These are phyloP conservation scores for Trichoderma sp. DNA, from an alignment of 2,329 filamentous ascomycete species.

Conservation along the genomic window DNA sequence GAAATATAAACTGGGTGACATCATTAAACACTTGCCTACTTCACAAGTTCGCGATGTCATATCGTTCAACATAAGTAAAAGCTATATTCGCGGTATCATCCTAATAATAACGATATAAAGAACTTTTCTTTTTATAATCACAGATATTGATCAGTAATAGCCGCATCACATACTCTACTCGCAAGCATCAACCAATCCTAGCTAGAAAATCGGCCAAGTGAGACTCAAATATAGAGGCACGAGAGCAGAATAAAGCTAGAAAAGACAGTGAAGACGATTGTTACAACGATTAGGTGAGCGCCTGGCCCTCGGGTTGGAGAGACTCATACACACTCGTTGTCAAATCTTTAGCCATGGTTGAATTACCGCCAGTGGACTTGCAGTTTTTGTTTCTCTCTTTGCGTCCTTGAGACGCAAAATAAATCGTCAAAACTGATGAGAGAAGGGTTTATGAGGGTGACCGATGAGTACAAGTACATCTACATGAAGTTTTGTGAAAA, in stretches of 20 bases:
- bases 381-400: not conserved
- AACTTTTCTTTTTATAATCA: too few relatives aligned
- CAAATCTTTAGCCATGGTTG: not conserved
- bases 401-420: not conserved
- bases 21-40: too few relatives aligned
- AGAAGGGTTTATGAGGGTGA: not conserved
- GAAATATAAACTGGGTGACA: too few relatives aligned
- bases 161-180: not conserved
- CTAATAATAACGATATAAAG: too few relatives aligned
- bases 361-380: not conserved
- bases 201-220: not conserved
- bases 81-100: too few relatives aligned
- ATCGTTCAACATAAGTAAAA: too few relatives aligned
- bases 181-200: slow-evolving; percentile 4
- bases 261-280: not conserved
- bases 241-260: not conserved
- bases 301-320: not conserved
- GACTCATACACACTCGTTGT: not conserved
- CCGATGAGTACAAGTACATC: not conserved
- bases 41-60: too few relatives aligned
- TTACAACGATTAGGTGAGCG: not conserved
- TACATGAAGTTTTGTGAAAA: not conserved
- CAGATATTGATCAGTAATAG: too few relatives aligned
- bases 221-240: not conserved
- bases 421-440: not conserved